Evolutionary conservation across 1,139 yeast species (phyloP), one percentile per base, ranked within the genome.

Genomic region (Komagataea norvegica): DNA sequence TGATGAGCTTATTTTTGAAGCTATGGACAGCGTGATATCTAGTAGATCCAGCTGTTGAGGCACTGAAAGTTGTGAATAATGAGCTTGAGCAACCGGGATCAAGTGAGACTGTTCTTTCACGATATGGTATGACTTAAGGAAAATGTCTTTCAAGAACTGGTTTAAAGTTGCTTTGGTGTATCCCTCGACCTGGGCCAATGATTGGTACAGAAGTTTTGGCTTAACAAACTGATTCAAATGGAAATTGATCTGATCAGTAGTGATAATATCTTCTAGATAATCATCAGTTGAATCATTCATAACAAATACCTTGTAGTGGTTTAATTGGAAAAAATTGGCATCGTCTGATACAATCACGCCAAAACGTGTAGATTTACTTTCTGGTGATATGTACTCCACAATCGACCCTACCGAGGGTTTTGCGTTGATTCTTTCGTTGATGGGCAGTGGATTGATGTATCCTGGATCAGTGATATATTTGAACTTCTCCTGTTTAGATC

Each of bases 351-450:
- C 16, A 6, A 41, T 31, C 8, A 41, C 29, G 7, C 42, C 44
- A n/a, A 38, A 9, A n/a, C 25, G 26, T 3, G 21, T 24, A 3
- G 17, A 10, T 9, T 27, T 23, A 11, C n/a, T 29, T 3, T 8
- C 14, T 16, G 18, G 30, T 29, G 29, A 19, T 17, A 17, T 14
- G 11, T 17, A 38, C 23, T 41, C 44, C 13, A 41, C 31, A n/a
- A 41, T 15, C 4, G 42, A 31, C 4, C 44, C 44, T 17, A 34
- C 32, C 8, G 38, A 9, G 3, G 44, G 78, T 62, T 36, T 59
- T 8, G 15, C 14, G 15, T 31, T 25, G 11, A 38, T 10, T n/a
- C 38, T 32, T 20, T 34, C 13, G n/a, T 31, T 27, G 11, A 31
- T 24, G 10, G 19, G 33, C 10, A 34, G 9, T 5, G 15, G 18